Conservation (phyloP, 768 basidiomycete species). For the Lentinula raphanica region DNA sequence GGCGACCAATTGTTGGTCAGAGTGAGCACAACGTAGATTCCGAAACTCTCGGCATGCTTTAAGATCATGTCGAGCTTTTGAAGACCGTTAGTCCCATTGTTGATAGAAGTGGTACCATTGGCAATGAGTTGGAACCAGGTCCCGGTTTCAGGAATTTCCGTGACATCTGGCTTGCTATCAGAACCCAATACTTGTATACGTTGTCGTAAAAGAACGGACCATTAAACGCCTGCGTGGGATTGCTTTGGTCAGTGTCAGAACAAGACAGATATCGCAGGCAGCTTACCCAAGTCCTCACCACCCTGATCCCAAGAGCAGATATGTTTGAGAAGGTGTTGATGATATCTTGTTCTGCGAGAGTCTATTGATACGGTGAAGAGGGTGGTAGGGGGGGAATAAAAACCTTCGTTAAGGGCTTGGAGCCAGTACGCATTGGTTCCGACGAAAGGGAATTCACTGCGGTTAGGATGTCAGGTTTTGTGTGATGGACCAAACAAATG, state of each 20-base stretch:
- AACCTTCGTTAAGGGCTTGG: slow-evolving; percentile 36
- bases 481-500: not conserved
- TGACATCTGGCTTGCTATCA: slow-evolving; percentile 36
- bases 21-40: slow-evolving; percentile 47
- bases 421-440: slow-evolving; percentile 72
- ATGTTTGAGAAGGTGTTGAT: slow-evolving; percentile 54
- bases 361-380: not conserved
- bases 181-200: not conserved
- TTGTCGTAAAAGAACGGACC: slow-evolving; percentile 28
- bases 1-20: slow-evolving; percentile 64
- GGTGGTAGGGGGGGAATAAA: not conserved
- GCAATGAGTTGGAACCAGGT: slow-evolving; percentile 60
- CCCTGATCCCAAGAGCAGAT: slow-evolving; percentile 47
- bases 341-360: slow-evolving; percentile 41
- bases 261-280: not conserved
- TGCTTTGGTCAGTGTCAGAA: not conserved
- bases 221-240: slow-evolving; percentile 46
- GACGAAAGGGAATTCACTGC: slow-evolving; percentile 36
- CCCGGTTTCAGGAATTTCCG: slow-evolving; percentile 46
- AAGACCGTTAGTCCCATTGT: slow-evolving; percentile 56
- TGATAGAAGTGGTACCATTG: slow-evolving; percentile 51
- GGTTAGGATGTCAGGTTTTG: not conserved
- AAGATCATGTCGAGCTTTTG: slow-evolving; percentile 58
- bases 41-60: slow-evolving; percentile 47
- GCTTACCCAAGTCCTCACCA: slow-evolving; percentile 54